Percentiles rank a stretch among this genome's conserved stretches.
These are phyloP conservation scores for Pulicaria dysenterica DNA, from an alignment of 129 eudicot species.

Conservation along the genomic window DNA sequence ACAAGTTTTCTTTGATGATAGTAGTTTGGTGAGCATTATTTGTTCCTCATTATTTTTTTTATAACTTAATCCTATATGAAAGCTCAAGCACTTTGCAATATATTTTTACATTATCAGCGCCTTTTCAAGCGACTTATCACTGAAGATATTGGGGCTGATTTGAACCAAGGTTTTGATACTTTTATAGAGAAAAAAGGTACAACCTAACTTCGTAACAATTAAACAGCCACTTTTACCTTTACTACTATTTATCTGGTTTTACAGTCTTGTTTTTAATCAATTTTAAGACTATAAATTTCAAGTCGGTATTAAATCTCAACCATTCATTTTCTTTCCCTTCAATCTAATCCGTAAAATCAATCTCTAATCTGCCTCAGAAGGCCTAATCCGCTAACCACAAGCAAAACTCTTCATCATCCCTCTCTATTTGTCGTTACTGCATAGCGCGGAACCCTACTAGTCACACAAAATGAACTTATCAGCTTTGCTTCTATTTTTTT, in stretches of 20 bases:
- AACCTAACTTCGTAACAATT: slow-evolving; percentile 4
- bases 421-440: too few relatives aligned
- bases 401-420: too few relatives aligned
- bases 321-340: too few relatives aligned
- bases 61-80: slow-evolving; percentile 1
- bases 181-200: slow-evolving; percentile 81
- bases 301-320: too few relatives aligned
- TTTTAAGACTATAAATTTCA: too few relatives aligned
- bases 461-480: not conserved
- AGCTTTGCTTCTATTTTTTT: not conserved
- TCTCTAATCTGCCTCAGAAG: too few relatives aligned
- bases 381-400: too few relatives aligned
- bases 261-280: too few relatives aligned
- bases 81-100: slow-evolving; percentile 13
- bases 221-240: not conserved
- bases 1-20: slow-evolving; percentile 91
- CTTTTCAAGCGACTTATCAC: slow-evolving; percentile 93
- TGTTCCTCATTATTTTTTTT: not conserved
- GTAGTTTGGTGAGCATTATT: slow-evolving; percentile 81
- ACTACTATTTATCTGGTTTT: too few relatives aligned
- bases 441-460: too few relatives aligned
- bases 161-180: slow-evolving; percentile 95
- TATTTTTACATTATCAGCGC: slow-evolving; percentile 52
- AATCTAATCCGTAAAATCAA: too few relatives aligned
- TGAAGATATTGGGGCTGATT: slow-evolving; percentile 92